Evolutionary conservation across 2,329 filamentous ascomycete genomes (phyloP).

Genomic region (Fusarium hostae): DNA sequence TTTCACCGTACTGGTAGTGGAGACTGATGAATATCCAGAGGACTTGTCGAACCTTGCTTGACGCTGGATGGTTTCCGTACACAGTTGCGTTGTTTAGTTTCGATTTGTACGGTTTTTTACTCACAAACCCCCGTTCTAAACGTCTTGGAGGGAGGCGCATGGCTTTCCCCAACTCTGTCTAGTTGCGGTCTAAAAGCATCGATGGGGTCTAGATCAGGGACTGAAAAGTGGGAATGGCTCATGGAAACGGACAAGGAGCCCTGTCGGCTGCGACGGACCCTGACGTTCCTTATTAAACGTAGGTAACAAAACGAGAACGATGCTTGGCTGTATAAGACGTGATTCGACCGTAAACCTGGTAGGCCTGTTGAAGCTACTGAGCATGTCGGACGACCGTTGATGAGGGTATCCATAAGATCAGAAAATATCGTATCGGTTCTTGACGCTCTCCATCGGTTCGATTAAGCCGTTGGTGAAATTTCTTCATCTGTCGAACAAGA

Average conservation of each 20-base stretch:
- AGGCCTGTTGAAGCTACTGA: constrained; percentile 8
- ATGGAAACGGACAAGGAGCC: constrained; percentile 26
- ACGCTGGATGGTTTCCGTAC: background rate
- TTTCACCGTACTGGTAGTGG: background rate
- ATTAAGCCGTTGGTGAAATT: constrained; percentile 16
- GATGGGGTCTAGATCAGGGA: constrained; percentile 33
- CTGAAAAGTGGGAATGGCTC: constrained; percentile 26
- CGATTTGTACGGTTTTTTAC: constrained; percentile 39
- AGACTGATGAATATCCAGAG: background rate
- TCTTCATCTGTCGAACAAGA: constrained; percentile 9
- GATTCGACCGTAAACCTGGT: background rate
- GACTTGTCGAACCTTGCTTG: background rate
- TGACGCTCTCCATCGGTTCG: constrained; percentile 25
- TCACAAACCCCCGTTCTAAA: constrained; percentile 17
- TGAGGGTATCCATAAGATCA: constrained; percentile 31
- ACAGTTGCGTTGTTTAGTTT: background rate
- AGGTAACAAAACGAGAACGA: constrained; percentile 2
- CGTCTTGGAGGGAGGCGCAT: constrained; percentile 13
- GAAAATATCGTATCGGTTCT: constrained; percentile 24
- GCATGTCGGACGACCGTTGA: constrained; percentile 15
- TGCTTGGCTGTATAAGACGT: constrained; percentile 29
- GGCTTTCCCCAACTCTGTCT: constrained; percentile 18
- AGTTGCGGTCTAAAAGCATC: constrained; percentile 13
- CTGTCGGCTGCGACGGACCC: constrained; percentile 24
- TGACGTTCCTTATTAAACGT: constrained; percentile 31